Evolutionary conservation across 75 land plant genomes (phyloP), one percentile per base, ranked within the genome.

Genomic region (Pinus tabuliformis): DNA sequence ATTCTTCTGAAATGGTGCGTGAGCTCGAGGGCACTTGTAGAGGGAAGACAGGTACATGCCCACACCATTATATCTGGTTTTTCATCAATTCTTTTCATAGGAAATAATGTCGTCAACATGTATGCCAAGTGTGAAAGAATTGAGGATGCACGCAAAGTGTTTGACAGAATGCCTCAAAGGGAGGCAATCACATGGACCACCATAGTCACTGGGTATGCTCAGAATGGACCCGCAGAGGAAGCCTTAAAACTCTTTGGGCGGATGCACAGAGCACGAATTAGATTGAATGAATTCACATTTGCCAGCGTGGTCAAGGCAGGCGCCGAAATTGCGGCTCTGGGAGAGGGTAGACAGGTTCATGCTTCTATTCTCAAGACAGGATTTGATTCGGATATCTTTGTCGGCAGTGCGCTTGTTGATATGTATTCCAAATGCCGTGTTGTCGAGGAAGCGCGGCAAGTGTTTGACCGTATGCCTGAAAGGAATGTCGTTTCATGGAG

Each of bases 381-480:
- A 1, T 54, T 84, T 62, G 76, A 80, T 57, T 79, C 72, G 3
- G 81, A 87, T 75, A 76, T 82, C 26, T 87, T 80, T 82, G 86
- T 88, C 26, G 90, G 85, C 20, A 92, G 86, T 59, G 86, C 90
- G 20, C 74, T 92, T 79, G 78, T 92, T 78, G 90, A 92, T 82
- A 87, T 92, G 30, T 92, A 90, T 62, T 58, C 81, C 3, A 88
- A 79, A 73, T 83, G 83, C 73, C 77, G 86, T 1, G 33, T 59
- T 65, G 18, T 86, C 57, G 65, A 59, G 0, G 36, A 83, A 58
- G 85, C 86, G 0, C 70, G 72, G 56, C 71, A 63, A 39, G 80
- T 88, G 73, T 90, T 90, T 72, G 80, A 86, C 11, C 73, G 71
- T 68, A 86, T 86, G 87, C 81, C 87, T 37, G 76, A 71, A 52